A percentile compares a stretch with the other conserved stretches of the same genome.
These are phyloP conservation scores for Macrolepiota fuliginosa DNA, from an alignment of 768 basidiomycete species.

Conservation along the genomic window DNA sequence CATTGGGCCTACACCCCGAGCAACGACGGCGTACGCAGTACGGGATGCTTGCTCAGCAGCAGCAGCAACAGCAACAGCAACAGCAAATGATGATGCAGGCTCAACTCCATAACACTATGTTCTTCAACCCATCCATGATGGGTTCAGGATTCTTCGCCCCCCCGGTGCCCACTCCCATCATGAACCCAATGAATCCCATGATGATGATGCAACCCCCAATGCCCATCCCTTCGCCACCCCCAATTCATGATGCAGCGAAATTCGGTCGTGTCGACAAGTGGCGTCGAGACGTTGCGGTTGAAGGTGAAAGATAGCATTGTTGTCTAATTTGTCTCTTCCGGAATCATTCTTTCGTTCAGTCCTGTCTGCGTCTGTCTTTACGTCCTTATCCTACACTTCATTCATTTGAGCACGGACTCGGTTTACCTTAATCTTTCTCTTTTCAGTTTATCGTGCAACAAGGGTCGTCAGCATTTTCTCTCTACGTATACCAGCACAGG, in stretches of 20 bases:
- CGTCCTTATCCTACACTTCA: not conserved
- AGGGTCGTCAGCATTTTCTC: not conserved
- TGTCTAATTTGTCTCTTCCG: not conserved
- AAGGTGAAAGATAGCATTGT: constrained; percentile 40
- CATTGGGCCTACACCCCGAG: constrained; percentile 73
- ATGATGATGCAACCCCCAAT: constrained; percentile 44
- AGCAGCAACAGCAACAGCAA: constrained; percentile 60
- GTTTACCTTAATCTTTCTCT: not conserved
- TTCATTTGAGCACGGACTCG: not conserved
- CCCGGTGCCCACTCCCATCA: constrained; percentile 33
- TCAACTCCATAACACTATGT: constrained; percentile 73
- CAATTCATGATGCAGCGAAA: constrained; percentile 61
- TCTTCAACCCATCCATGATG: constrained; percentile 70
- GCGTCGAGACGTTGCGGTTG: constrained; percentile 76
- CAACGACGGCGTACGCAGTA: constrained; percentile 77
- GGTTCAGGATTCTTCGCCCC: constrained; percentile 64
- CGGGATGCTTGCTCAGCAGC: constrained; percentile 50
- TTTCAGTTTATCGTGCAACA: not conserved
- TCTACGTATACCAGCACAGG: constrained; percentile 7
- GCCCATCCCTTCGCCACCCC: constrained; percentile 60
- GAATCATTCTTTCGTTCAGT: not conserved
- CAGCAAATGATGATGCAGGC: constrained; percentile 75
- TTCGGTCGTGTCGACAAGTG: constrained; percentile 75
- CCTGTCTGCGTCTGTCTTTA: not conserved
- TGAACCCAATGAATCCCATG: constrained; percentile 38